These are phyloP conservation scores for Beauveria caledonica DNA, from an alignment of 2,329 filamentous ascomycete genomes.

Conservation along the genomic window DNA sequence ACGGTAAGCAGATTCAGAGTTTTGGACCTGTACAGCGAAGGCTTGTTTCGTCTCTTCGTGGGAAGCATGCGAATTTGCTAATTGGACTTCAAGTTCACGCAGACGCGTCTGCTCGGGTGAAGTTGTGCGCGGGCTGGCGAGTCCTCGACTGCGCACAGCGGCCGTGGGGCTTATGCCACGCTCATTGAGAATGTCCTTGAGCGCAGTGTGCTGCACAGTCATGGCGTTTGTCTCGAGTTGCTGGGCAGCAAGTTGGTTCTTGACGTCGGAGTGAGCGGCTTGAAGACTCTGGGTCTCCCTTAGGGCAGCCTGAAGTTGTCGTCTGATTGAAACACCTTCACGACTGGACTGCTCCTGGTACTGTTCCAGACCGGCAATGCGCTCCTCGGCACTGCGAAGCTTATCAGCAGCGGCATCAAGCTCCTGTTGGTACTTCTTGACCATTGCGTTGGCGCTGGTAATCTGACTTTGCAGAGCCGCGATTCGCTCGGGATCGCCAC, in stretches of 20 bases:
- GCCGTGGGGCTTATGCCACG: conserved; percentile 75
- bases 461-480: conserved; percentile 72
- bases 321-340: conserved; percentile 80
- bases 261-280: conserved; percentile 71
- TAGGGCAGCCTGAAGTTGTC: conserved; percentile 78
- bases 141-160: conserved; percentile 59
- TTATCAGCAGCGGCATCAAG: conserved; percentile 83
- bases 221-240: conserved; percentile 93
- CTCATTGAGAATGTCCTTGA: conserved; percentile 88
- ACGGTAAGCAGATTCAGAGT: conserved; percentile 81
- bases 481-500: conserved; percentile 56
- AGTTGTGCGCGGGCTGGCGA: conserved; percentile 61
- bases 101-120: conserved; percentile 76
- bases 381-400: conserved; percentile 84
- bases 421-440: conserved; percentile 81
- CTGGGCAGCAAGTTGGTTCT: conserved; percentile 73
- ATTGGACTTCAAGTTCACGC: conserved; percentile 79
- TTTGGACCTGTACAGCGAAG: conserved; percentile 72
- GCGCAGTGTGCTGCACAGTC: conserved; percentile 80
- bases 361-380: conserved; percentile 90
- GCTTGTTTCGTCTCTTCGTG: conserved; percentile 78
- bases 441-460: conserved; percentile 66
- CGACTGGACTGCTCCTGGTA: conserved; percentile 96
- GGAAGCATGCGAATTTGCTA: conserved; percentile 65
- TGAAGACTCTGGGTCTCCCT: conserved; percentile 78